Base-by-base conservation (phyloP, 352 stramenopile species). In the Pythium apleroticum region DNA sequence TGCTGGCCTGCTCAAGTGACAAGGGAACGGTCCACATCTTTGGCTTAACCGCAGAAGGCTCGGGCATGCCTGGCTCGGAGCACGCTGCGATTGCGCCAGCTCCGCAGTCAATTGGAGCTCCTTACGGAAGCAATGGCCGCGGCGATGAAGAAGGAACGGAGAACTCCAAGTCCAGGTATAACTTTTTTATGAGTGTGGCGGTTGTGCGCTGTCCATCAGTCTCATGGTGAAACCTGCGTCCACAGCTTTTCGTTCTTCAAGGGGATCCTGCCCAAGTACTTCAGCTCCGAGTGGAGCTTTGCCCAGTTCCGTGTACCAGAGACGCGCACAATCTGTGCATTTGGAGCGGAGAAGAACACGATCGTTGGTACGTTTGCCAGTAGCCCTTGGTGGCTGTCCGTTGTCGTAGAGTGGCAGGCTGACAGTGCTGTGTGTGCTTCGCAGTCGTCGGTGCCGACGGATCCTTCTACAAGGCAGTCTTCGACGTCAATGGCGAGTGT, bases 1-100 rank as follows among this genome's bases (percentile, higher is more conserved):
- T 98, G 72, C 74, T 99, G 8, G 96, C 95, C 0, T 99, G 96
- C 76, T 98, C 92, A 20, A 98, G 89, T 73, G 96, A 99, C 80
- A 98, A 99, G 77, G 97, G 97, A 22, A 99, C 96, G 1, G 90
- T 98, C 5, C 97, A 99, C 77, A 88, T 99, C 41, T 99, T 99
- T 66, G 85, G 82, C 25, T 72, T 98, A 52, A 91, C 87, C 1
- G 76, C 75, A 7, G 84, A 93, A 68, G 85, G 77, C 41, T 86
- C 68, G 5, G 73, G 75, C 11, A 77, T 79, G 60, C 78, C 74
- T 20, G 79, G 84, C 1, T 80, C 69, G n/a, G 78, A 89, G 35
- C 74, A 75, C 28, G 79, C 80, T 12, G 72, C 76, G 33, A 85
- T 88, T 66, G 81, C 77, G 33, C 86, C 76, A 14, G 73, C 77